phyloP scores from a whole-genome alignment of 225 moss, liverwort and hornwort species.

The Pseudisothecium myosuroides region DNA sequence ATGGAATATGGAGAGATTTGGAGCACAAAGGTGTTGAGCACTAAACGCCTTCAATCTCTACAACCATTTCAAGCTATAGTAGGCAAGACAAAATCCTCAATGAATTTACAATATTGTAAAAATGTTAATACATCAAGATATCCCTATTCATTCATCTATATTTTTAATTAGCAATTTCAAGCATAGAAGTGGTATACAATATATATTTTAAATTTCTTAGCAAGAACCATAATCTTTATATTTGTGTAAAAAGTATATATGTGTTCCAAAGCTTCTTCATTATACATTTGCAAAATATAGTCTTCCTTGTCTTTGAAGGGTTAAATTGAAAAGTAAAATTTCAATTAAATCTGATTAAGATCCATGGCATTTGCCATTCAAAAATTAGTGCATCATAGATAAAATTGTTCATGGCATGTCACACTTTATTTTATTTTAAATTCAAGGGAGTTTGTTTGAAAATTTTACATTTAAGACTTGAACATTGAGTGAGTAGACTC shows the following conservation, averaged over 20 bases:
- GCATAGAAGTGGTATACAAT: fast-evolving
- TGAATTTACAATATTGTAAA: background rate
- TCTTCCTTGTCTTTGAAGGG: fast-evolving
- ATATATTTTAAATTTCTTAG: background rate
- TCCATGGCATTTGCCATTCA: background rate
- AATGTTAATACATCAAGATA: fast-evolving
- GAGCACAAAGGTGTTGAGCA: background rate
- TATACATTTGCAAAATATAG: background rate
- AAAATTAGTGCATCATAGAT: background rate
- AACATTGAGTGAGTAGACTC: fast-evolving
- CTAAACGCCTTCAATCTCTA: slow-evolving; percentile 3
- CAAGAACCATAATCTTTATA: background rate
- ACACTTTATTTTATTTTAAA: no score
- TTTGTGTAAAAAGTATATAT: fast-evolving
- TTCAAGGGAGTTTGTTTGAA: no score
- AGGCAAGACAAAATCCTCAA: background rate
- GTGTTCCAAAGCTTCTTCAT: background rate
- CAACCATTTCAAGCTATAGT: slow-evolving; percentile 16
- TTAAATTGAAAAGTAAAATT: background rate
- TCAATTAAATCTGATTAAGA: background rate
- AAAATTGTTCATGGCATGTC: no score
- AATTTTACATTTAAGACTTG: background rate
- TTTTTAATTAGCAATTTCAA: background rate
- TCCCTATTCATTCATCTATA: background rate
- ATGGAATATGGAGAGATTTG: slow-evolving; percentile 15